Evolutionary conservation across 257 asterid genomes (phyloP).

Genomic region (Mentha longifolia): DNA sequence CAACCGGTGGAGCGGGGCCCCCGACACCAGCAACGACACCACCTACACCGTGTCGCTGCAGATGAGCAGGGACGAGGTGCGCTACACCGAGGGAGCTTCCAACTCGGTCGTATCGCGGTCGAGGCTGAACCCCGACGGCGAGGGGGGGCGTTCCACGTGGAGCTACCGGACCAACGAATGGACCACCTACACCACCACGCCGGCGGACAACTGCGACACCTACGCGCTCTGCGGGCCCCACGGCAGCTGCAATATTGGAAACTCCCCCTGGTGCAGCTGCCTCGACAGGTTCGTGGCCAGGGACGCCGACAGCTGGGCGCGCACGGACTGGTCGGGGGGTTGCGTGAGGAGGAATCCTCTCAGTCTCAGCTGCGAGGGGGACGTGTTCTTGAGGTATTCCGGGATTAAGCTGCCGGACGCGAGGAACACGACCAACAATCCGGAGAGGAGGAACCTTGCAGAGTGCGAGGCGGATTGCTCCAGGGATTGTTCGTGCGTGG

Average conservation of each 20-base stretch:
- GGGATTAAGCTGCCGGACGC: constrained; percentile 17
- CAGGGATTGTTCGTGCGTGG: constrained; percentile 15
- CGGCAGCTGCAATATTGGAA: background rate
- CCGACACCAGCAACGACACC: background rate
- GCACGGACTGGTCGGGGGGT: background rate
- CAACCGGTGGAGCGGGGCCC: background rate
- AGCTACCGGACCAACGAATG: background rate
- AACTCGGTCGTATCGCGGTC: background rate
- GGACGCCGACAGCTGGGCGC: background rate
- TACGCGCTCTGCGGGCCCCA: constrained; percentile 6
- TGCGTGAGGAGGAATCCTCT: background rate
- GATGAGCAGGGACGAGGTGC: background rate
- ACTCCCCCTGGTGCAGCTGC: background rate
- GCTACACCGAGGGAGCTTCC: background rate
- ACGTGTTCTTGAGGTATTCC: constrained; percentile 16
- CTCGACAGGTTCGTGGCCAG: constrained; percentile 6
- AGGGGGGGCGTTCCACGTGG: background rate
- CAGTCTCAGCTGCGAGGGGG: background rate
- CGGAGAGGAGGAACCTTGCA: background rate
- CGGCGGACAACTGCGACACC: background rate
- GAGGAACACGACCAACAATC: background rate
- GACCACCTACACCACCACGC: background rate
- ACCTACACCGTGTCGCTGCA: background rate
- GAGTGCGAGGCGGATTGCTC: constrained; percentile 13
- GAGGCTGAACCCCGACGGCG: background rate